Evolutionary conservation across 495 filamentous ascomycete species (phyloP), one percentile per base, ranked within the genome.

Genomic region (Neurospora pannonica): DNA sequence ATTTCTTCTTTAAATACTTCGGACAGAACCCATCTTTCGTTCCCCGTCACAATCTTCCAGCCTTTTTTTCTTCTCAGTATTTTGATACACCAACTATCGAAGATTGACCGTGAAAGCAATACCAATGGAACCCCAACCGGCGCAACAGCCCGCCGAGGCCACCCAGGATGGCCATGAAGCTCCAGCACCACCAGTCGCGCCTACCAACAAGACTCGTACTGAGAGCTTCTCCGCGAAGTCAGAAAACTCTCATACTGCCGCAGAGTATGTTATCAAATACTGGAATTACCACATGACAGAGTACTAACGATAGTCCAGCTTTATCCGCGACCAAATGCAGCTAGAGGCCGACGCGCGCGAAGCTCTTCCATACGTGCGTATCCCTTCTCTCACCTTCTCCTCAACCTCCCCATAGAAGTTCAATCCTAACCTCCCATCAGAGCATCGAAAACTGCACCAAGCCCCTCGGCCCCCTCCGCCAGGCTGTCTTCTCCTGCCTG

Each of bases 301-400:
- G 7, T 19, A 67, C 28, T 67, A 19, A 67, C 54, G 0, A 69
- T n/a, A 38, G 24, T 36, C 28, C 73, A 95, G 93, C 54, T 99
- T 94, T 82, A 95, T 98, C 78, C 89, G 92, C 75, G 91, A 89
- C 72, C 96, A 99, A 78, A 91, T 97, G 74, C 90, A 90, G 72
- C 90, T 99, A 72, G 96, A 99, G 84, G 92, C 91, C 28, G 96
- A 99, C 83, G 96, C 96, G 46, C 94, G 96, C 71, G 95, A 98
- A 85, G 90, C 91, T 74, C 88, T 99, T 38, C 97, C 97, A 76
- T 99, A 97, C 83, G 93, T 95, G 81, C 62, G 81, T 73, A 40
- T 67, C 31, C 38, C 37, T n/a, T 24, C 69, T 19, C n/a, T 39
- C 34, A n/a, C 21, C 28, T 37, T 43, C 13, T 17, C 34, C 31